Evolutionary conservation across 495 filamentous ascomycete species (phyloP).

Genomic region (Podospora pseudoanserina): DNA sequence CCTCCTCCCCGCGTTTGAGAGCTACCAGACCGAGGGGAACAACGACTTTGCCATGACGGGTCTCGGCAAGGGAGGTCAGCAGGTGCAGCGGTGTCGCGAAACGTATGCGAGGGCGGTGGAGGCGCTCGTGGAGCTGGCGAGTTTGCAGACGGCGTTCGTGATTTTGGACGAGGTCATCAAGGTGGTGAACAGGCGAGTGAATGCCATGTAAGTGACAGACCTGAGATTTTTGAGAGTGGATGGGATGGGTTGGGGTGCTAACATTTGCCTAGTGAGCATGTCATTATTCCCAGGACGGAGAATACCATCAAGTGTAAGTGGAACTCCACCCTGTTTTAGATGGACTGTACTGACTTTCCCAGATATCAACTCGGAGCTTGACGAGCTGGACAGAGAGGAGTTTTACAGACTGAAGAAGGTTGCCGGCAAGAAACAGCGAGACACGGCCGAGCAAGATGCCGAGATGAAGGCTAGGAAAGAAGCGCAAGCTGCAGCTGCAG

Average conservation of each 20-base stretch:
- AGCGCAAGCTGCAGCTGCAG: slow-evolving; percentile 23
- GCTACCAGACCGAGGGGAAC: slow-evolving; percentile 76
- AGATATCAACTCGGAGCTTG: slow-evolving; percentile 98
- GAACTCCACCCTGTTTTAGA: neutral
- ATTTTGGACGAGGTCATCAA: slow-evolving; percentile 99
- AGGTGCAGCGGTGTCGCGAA: slow-evolving; percentile 91
- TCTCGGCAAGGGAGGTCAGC: slow-evolving; percentile 93
- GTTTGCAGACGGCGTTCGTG: slow-evolving; percentile 96
- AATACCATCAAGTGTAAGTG: slow-evolving; percentile 93
- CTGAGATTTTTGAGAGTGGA: no score
- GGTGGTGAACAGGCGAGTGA: slow-evolving; percentile 96
- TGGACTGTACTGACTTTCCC: slow-evolving; percentile 4
- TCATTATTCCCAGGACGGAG: slow-evolving; percentile 96
- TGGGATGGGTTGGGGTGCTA: neutral
- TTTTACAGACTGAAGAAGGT: slow-evolving; percentile 99
- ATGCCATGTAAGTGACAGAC: slow-evolving; percentile 72
- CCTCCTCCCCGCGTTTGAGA: slow-evolving; percentile 88
- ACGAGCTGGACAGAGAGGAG: slow-evolving; percentile 96
- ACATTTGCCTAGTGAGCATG: slow-evolving; percentile 64
- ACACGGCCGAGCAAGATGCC: slow-evolving; percentile 68
- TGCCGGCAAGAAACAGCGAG: slow-evolving; percentile 88
- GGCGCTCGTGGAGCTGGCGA: slow-evolving; percentile 93
- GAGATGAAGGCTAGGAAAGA: slow-evolving; percentile 63
- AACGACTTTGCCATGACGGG: slow-evolving; percentile 97
- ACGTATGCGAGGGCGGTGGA: slow-evolving; percentile 97